Evolutionary conservation across 805 yeast genomes (phyloP), one percentile per base, ranked within the genome.

Genomic region (Ogataea dorogensis): DNA sequence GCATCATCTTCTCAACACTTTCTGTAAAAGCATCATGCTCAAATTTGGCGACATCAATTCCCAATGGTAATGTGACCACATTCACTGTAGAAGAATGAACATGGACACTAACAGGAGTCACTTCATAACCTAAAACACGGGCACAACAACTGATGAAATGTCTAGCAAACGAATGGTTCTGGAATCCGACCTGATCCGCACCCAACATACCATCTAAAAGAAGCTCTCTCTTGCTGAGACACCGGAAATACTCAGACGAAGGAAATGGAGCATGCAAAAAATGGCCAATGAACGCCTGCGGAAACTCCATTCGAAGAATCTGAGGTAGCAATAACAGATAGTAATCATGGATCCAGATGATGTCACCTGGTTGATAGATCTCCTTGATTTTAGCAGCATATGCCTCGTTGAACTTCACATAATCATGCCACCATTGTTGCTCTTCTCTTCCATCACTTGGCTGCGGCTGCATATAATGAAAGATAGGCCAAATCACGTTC

Each of bases 241-340:
- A 85, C 44, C 97, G 73, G 65, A 93, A 87, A 59, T 89, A 88
- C 61, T 93, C 99, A 12, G 88, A 81, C 17, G 95, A 80, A 9
- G 97, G 96, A 71, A 91, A 89, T n/a, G 97, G 96, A 3, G 86
- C 75, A 59, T 89, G 96, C 47, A 89, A 63, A 60, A 76, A 88
- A 35, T 85, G 76, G 10, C 91, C 93, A 46, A 89, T 82, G 43
- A 68, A 68, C 5, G 86, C 84, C 38, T 81, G 75, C 2, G 86
- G 86, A 32, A 82, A 68, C 51, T 75, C 77, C 83, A 81, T 79
- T 47, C 95, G 72, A 46, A 89, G 64, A 59, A 89, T 70, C 54
- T 83, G 93, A 2, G 97, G 97, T 40, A 89, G 65, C 28, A 89
- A 64, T 44, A 88, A 62, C 42, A 89, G 64, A 54, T 89, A 86